phyloP scores from a whole-genome alignment of 768 basidiomycete species.

The Leccinum fibrillosum region DNA sequence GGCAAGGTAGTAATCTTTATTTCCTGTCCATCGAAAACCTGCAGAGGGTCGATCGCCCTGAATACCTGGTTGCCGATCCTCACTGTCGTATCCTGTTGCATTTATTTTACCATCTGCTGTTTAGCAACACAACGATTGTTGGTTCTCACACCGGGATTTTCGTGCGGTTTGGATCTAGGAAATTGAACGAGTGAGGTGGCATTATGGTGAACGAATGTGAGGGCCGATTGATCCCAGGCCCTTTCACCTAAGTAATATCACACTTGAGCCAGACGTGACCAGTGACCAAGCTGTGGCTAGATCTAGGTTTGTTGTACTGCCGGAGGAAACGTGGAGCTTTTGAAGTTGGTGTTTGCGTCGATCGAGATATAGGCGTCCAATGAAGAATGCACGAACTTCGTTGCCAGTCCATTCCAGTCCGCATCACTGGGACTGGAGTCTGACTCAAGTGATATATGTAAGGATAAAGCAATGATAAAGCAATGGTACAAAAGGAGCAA shows the following conservation, averaged over 20 bases:
- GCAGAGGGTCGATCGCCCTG: not conserved
- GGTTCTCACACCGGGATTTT: not conserved
- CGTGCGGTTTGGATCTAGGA: not conserved
- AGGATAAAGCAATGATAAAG: too few species aligned
- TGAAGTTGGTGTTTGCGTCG: not conserved
- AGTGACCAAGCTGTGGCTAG: not conserved
- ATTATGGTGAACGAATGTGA: not conserved
- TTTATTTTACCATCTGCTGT: not conserved
- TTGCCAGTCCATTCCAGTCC: too few species aligned
- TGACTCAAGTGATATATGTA: too few species aligned
- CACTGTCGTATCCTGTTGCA: not conserved
- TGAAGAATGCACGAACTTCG: too few species aligned
- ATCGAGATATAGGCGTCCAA: not conserved
- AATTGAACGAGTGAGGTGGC: not conserved
- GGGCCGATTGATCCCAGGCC: not conserved
- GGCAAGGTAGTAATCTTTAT: conserved; percentile 29
- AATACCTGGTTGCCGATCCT: not conserved
- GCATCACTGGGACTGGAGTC: too few species aligned
- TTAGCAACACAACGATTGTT: not conserved
- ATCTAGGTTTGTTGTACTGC: not conserved
- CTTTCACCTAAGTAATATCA: not conserved
- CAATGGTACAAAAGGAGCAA: too few species aligned
- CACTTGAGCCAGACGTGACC: not conserved
- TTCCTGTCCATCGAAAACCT: not conserved
- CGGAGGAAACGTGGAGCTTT: not conserved